Conservation (phyloP, 495 filamentous ascomycete species). For the Penicillium odoratum region DNA sequence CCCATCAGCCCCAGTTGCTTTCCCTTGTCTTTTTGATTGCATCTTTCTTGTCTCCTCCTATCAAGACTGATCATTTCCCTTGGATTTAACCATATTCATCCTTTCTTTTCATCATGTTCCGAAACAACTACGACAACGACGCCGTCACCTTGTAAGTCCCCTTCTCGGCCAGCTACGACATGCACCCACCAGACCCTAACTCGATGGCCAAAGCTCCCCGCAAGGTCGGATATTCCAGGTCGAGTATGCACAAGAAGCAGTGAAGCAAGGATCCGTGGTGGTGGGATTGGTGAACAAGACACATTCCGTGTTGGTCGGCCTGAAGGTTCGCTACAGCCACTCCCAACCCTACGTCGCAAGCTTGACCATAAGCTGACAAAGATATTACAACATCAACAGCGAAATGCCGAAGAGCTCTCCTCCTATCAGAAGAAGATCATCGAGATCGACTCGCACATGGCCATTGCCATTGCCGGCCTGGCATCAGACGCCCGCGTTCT, state of each 20-base stretch:
- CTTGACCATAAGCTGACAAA: conserved; percentile 5
- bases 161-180: conserved; percentile 29
- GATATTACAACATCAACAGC: conserved; percentile 48
- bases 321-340: conserved; percentile 68
- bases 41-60: conserved; percentile 21
- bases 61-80: conserved; percentile 9
- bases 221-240: conserved; percentile 99
- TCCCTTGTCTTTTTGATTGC: conserved; percentile 17
- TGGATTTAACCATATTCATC: conserved; percentile 10
- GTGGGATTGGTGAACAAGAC: conserved; percentile 97
- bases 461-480: conserved; percentile 92
- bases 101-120: conserved; percentile 70
- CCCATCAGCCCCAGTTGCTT: conserved; percentile 24
- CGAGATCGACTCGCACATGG: conserved; percentile 91
- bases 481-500: conserved; percentile 98
- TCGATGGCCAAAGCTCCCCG: conserved; percentile 67
- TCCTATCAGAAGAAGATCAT: conserved; percentile 99
- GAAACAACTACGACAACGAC: conserved; percentile 99
- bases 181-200: conserved; percentile 22
- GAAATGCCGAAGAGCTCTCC: conserved; percentile 98
- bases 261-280: conserved; percentile 98
- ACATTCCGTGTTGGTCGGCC: conserved; percentile 90
- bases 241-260: conserved; percentile 97
- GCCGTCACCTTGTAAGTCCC: conserved; percentile 91
- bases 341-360: conserved; percentile 4